Percentiles rank a stretch among this genome's conserved stretches.
phyloP scores from a whole-genome alignment of 2,329 filamentous ascomycete genomes.

The Trichoderma koningiopsis region DNA sequence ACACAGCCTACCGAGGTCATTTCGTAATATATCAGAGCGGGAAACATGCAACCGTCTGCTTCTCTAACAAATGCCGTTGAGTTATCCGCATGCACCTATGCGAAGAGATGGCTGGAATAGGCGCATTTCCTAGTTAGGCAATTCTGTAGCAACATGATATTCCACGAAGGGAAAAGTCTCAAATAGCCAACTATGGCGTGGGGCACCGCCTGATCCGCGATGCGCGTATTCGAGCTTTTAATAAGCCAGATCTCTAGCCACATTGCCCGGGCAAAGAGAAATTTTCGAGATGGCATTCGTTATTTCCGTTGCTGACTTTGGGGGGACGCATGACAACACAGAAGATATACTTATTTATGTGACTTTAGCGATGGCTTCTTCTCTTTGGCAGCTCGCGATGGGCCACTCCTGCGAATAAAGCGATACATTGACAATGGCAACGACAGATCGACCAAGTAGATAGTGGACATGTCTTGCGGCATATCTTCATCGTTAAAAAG shows the following conservation, averaged over 20 bases:
- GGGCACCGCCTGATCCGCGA: constrained; percentile 1
- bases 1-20: background rate
- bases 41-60: background rate
- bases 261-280: background rate
- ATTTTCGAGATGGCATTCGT: background rate
- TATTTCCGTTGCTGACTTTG: no score
- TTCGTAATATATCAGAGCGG: background rate
- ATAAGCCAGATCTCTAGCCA: background rate
- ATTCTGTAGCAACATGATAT: background rate
- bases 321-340: no score
- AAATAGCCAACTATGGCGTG: background rate
- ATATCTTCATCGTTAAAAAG: no score
- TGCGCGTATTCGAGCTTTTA: background rate
- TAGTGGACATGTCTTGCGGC: no score
- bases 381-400: no score
- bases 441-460: no score
- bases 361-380: no score
- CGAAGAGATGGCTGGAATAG: background rate
- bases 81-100: background rate
- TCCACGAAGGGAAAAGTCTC: background rate
- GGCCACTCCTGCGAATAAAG: no score
- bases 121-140: background rate
- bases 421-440: no score
- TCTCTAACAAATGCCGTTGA: background rate
- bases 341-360: no score